Percentiles rank a stretch among this genome's conserved stretches.
Conservation (phyloP, 1,139 yeast species). For the Candida sp. region DNA sequence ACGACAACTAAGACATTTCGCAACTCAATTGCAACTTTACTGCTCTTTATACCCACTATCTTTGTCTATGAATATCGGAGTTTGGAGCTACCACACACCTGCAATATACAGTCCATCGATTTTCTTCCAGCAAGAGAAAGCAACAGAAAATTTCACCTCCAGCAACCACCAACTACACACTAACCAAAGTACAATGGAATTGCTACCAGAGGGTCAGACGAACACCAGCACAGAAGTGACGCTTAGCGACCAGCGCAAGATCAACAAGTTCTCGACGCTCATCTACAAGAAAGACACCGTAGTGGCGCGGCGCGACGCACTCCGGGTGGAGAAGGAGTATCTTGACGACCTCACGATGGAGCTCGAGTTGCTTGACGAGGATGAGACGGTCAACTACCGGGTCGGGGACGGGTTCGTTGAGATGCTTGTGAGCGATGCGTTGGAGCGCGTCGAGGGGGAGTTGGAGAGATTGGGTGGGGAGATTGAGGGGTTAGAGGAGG, state of each 20-base stretch:
- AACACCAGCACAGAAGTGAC: slow-evolving; percentile 76
- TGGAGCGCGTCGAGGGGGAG: slow-evolving; percentile 67
- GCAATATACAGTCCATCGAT: neutral
- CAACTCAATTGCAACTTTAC: no score
- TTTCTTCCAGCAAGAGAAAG: neutral
- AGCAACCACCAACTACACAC: neutral
- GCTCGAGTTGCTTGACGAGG: slow-evolving; percentile 84
- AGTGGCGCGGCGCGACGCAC: slow-evolving; percentile 50
- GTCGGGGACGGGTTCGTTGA: slow-evolving; percentile 81
- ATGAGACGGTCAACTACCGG: slow-evolving; percentile 67
- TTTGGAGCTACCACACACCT: no score
- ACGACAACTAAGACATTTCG: no score
- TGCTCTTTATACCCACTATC: no score
- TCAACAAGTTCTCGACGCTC: slow-evolving; percentile 86
- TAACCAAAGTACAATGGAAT: slow-evolving; percentile 36
- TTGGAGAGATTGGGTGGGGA: slow-evolving; percentile 52
- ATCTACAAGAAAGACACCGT: slow-evolving; percentile 70
- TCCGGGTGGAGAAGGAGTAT: slow-evolving; percentile 80
- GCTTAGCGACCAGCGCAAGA: slow-evolving; percentile 89
- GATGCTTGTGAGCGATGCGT: slow-evolving; percentile 66
- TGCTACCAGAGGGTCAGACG: slow-evolving; percentile 67
- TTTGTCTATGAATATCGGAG: no score
- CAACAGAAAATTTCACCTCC: no score
- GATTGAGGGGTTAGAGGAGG: slow-evolving; percentile 49
- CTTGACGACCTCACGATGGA: slow-evolving; percentile 87